Evolutionary conservation across 768 basidiomycete species (phyloP).

Genomic region (Lanmaoa rubissima): DNA sequence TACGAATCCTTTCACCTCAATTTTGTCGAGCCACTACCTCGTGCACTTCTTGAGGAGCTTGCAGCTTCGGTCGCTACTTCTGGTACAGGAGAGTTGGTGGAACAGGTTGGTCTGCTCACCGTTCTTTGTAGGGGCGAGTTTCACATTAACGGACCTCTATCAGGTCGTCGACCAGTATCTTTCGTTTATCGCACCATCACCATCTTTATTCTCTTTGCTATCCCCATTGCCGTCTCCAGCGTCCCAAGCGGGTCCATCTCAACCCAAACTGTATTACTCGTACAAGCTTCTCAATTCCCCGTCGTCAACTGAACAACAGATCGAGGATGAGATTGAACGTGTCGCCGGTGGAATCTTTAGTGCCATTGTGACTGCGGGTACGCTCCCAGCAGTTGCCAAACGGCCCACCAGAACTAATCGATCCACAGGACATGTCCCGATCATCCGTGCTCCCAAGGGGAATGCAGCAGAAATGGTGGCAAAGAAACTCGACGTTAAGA

Average conservation of each 20-base stretch:
- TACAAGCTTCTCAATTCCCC: constrained; percentile 92
- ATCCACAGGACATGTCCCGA: constrained; percentile 80
- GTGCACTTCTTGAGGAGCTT: constrained; percentile 89
- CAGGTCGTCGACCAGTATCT: constrained; percentile 96
- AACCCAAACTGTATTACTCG: constrained; percentile 49
- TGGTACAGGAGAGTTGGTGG: constrained; percentile 77
- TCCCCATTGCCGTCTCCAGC: constrained; percentile 48
- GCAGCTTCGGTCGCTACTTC: constrained; percentile 84
- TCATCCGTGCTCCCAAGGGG: constrained; percentile 91
- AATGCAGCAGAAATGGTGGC: constrained; percentile 99
- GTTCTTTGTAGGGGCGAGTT: neutral
- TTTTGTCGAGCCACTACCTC: constrained; percentile 89
- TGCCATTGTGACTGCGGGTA: constrained; percentile 84
- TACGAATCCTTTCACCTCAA: constrained; percentile 95
- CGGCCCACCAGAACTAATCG: neutral
- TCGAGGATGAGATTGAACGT: constrained; percentile 91
- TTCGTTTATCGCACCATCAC: constrained; percentile 92
- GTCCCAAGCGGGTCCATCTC: constrained; percentile 34
- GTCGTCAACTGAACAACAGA: constrained; percentile 82
- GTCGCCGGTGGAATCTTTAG: constrained; percentile 90
- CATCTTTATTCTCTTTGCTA: constrained; percentile 88
- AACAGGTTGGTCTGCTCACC: constrained; percentile 52
- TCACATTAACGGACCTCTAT: neutral
- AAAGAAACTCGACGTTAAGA: constrained; percentile 88
- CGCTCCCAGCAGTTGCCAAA: neutral